Conservation (phyloP, 202 grass and related monocot species). For the Bolboschoenoplectus hybrid region DNA sequence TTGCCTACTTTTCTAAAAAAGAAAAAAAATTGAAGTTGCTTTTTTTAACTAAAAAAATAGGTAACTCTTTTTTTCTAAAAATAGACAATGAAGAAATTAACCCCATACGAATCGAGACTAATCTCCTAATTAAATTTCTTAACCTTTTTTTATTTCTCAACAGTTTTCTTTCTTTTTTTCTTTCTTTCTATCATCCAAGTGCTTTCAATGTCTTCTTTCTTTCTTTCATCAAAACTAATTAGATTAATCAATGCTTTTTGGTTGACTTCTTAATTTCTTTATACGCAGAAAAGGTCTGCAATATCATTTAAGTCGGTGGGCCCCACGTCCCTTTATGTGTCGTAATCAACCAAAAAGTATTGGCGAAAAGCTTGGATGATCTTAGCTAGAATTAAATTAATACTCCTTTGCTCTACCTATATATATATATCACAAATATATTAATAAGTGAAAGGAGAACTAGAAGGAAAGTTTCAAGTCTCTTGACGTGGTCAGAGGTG, state of each 20-base stretch:
- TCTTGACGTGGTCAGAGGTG: neutral
- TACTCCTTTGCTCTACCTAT: neutral
- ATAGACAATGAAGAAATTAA: no score
- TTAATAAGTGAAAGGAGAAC: neutral
- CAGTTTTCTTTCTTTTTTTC: neutral
- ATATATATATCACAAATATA: neutral
- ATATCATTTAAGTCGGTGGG: neutral
- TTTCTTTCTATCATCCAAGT: neutral
- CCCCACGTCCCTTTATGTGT: neutral
- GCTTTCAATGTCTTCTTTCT: neutral
- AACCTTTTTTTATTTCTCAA: no score
- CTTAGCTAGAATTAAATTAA: neutral
- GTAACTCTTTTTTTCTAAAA: no score
- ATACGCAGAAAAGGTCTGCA: slow-evolving; percentile 17
- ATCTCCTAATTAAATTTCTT: no score
- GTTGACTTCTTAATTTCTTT: neutral
- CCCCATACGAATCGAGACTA: no score
- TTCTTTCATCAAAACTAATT: neutral
- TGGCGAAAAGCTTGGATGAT: neutral
- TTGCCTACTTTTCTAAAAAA: no score
- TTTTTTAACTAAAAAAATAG: no score
- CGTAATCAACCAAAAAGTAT: slow-evolving; percentile 18
- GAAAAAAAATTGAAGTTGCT: no score
- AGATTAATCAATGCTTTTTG: neutral
- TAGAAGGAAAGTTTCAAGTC: neutral